Evolutionary conservation across 1,284 basidiomycete genomes (phyloP).

Genomic region (Ustilago xerochloae): DNA sequence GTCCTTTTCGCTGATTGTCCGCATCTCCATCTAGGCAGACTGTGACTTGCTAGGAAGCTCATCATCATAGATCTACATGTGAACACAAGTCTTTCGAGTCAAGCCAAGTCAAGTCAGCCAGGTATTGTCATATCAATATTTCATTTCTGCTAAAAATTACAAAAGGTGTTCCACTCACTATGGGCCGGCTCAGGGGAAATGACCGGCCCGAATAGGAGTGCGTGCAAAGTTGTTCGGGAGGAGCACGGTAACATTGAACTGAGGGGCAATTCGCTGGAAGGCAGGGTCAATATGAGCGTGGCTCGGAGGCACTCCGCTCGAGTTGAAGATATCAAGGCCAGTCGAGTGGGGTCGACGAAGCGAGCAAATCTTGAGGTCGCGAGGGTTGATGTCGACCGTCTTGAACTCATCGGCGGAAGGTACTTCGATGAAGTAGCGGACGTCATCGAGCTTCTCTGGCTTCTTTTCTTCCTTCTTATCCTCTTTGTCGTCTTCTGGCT

Average conservation of each 20-base stretch:
- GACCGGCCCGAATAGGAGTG: slow-evolving; percentile 22
- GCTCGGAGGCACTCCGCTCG: slow-evolving; percentile 32
- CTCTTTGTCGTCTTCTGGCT: background rate
- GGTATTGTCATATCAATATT: too few relatives aligned
- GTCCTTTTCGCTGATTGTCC: too few relatives aligned
- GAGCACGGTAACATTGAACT: slow-evolving; percentile 25
- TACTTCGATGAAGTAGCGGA: slow-evolving; percentile 15
- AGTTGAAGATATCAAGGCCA: slow-evolving; percentile 32
- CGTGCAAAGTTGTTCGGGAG: slow-evolving; percentile 26
- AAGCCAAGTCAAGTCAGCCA: too few relatives aligned
- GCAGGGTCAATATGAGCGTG: slow-evolving; percentile 17
- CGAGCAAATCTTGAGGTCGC: slow-evolving; percentile 23
- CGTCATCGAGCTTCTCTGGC: slow-evolving; percentile 8
- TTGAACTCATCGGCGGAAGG: slow-evolving; percentile 17
- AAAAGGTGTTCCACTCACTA: background rate
- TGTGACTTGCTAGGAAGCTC: too few relatives aligned
- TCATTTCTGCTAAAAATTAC: too few relatives aligned
- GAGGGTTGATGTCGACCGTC: slow-evolving; percentile 7
- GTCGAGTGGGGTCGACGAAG: slow-evolving; percentile 6
- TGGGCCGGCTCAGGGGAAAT: background rate
- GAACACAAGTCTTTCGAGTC: too few relatives aligned
- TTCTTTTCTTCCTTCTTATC: background rate
- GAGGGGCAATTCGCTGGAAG: slow-evolving; percentile 18
- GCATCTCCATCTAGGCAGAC: too few relatives aligned
- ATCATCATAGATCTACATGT: too few relatives aligned